phyloP scores from a whole-genome alignment of 306 rosid genomes.

The Pterocarpus macrocarpus region DNA sequence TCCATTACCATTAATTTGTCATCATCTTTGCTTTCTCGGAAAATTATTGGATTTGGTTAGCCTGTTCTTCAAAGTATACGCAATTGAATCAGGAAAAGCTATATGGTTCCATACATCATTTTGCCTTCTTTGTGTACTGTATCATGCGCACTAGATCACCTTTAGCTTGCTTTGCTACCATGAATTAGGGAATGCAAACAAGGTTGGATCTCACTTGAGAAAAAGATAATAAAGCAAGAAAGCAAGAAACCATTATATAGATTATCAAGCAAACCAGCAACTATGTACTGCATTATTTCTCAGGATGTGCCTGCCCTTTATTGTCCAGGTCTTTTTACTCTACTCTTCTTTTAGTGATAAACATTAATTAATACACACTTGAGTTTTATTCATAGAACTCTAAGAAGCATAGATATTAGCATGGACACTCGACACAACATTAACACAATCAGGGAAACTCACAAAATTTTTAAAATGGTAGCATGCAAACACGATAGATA shows the following conservation, averaged over 20 bases:
- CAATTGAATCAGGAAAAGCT: slow-evolving; percentile 33
- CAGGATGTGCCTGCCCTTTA: background rate
- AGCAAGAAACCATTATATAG: background rate
- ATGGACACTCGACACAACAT: no score
- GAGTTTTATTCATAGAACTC: no score
- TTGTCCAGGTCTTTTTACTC: background rate
- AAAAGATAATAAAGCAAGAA: slow-evolving; percentile 16
- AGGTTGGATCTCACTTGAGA: slow-evolving; percentile 40
- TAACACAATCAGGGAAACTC: no score
- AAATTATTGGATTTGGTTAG: slow-evolving; percentile 35
- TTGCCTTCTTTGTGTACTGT: slow-evolving; percentile 26
- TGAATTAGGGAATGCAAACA: slow-evolving; percentile 32
- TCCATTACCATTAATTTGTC: slow-evolving; percentile 31
- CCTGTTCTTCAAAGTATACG: slow-evolving; percentile 23
- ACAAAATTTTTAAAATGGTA: no score
- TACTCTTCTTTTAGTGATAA: background rate
- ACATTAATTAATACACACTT: no score
- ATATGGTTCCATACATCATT: background rate
- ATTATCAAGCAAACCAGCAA: background rate
- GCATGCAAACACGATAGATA: no score
- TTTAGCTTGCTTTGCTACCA: slow-evolving; percentile 30
- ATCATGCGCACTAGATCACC: slow-evolving; percentile 44
- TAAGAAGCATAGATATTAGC: no score
- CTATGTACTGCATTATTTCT: background rate
- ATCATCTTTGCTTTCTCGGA: slow-evolving; percentile 34